Evolutionary conservation across 163 green algal genomes (phyloP), one percentile per base, ranked within the genome.

Genomic region (Scenedesmus sp.): DNA sequence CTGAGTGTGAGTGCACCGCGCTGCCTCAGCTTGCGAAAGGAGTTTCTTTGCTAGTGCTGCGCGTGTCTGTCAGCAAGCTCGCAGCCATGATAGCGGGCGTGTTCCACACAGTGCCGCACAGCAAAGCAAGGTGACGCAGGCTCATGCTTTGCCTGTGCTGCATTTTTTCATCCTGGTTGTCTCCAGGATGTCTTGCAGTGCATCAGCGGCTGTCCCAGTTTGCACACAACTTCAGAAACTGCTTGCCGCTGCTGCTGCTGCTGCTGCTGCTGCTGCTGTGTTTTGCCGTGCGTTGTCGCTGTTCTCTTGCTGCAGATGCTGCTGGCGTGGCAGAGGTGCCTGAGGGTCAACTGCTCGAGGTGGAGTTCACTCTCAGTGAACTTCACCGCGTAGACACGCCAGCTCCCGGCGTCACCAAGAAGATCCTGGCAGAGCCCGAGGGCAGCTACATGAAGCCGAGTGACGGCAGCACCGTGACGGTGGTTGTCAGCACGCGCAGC

Each of bases 321-420:
- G 87, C 79, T 79, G 79, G 87, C 24, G 24, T 86, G 59, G 87
- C 79, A 33, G 78, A 86, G 15, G 87, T 91, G 20, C 87, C 87
- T 22, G 53, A 79, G 4, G 87, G 87, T 33, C 40, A 82, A 5
- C 43, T 59, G 65, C 65, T 88, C 12, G 65, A 92, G 46, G 88
- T 89, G 13, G 80, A 92, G 46, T 3, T 89, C 26, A 87, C 49
- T 20, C 88, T 92, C 7, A 35, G 49, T 15, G 88, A 68, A n/a
- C 49, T 92, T 30, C 88, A 88, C 79, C 59, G 84, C 18, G 88
- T 91, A 22, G 37, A 33, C 44, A 35, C 13, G 26, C 46, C 44
- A n/a, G 81, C 65, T 6, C 88, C 88, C 12, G 90, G 95, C n/a
- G 95, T 99, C 22, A 89, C 96, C 26, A 98, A 97, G 91, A 99